Evolutionary conservation across 805 yeast genomes (phyloP).

Genomic region (Metschnikowia proteae): DNA sequence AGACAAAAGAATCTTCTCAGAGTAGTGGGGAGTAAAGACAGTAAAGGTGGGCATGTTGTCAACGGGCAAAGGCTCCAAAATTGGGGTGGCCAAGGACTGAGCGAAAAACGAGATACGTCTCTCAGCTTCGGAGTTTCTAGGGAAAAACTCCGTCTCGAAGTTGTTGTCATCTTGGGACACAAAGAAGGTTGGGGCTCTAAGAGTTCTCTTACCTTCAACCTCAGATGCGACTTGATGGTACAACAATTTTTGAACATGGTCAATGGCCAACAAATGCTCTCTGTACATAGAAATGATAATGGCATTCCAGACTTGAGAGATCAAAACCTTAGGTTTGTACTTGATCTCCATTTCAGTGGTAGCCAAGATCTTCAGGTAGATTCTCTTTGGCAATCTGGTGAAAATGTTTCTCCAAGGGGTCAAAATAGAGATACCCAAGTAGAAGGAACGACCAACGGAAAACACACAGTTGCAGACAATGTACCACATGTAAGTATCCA

Average conservation of each 20-base stretch:
- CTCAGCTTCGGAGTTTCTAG: slow-evolving; percentile 95
- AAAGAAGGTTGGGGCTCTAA: slow-evolving; percentile 98
- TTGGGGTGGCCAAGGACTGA: slow-evolving; percentile 96
- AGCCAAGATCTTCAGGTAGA: slow-evolving; percentile 94
- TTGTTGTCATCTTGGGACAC: slow-evolving; percentile 96
- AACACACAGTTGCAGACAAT: slow-evolving; percentile 90
- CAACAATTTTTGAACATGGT: slow-evolving; percentile 94
- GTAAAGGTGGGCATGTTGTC: slow-evolving; percentile 99
- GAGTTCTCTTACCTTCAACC: slow-evolving; percentile 95
- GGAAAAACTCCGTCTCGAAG: slow-evolving; percentile 95
- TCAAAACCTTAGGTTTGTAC: slow-evolving; percentile 96
- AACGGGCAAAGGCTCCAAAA: slow-evolving; percentile 98
- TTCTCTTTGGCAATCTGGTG: slow-evolving; percentile 97
- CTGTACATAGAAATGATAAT: slow-evolving; percentile 99
- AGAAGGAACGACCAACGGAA: slow-evolving; percentile 97
- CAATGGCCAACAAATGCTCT: slow-evolving; percentile 96
- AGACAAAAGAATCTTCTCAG: slow-evolving; percentile 74
- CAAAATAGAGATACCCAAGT: slow-evolving; percentile 96
- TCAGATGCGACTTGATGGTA: slow-evolving; percentile 99
- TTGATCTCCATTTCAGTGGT: slow-evolving; percentile 99
- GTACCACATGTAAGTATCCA: slow-evolving; percentile 99
- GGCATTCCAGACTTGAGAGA: slow-evolving; percentile 99
- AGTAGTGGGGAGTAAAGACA: slow-evolving; percentile 82
- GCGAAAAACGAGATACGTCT: slow-evolving; percentile 99
- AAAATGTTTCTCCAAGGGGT: slow-evolving; percentile 99